Evolutionary conservation across 176 grass and related monocot genomes (phyloP).

Genomic region (Poa pratensis): DNA sequence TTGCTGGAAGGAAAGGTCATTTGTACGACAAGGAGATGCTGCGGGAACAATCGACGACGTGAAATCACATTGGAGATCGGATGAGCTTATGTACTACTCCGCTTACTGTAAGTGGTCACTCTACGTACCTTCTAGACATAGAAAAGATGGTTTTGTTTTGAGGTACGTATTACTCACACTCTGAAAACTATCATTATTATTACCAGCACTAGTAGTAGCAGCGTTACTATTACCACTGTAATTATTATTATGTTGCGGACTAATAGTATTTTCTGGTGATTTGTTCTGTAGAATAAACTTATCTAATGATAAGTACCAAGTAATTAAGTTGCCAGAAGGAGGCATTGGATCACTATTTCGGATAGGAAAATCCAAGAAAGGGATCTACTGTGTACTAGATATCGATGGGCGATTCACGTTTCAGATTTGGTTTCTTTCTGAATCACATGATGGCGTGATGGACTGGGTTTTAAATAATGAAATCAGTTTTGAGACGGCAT

Average conservation of each 20-base stretch:
- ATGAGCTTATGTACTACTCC: neutral
- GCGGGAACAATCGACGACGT: neutral
- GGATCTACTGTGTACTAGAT: neutral
- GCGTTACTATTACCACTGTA: neutral
- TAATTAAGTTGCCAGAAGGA: neutral
- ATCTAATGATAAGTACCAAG: too few species aligned
- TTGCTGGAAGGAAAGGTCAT: neutral
- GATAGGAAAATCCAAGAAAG: slow-evolving; percentile 5
- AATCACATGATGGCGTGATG: neutral
- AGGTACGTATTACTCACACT: neutral
- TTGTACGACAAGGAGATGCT: neutral
- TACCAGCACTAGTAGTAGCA: too few species aligned
- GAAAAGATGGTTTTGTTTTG: neutral
- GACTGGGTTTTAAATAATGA: neutral
- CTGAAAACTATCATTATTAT: neutral
- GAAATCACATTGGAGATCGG: neutral
- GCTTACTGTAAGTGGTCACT: neutral
- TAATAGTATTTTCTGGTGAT: neutral
- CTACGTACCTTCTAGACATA: neutral
- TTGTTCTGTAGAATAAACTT: neutral
- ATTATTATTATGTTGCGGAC: neutral
- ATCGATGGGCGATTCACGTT: neutral
- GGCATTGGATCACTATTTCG: neutral
- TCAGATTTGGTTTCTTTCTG: neutral
- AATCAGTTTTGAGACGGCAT: neutral